Evolutionary conservation across 176 grass and related monocot genomes (phyloP).

Genomic region (Eragrostis nindensis): DNA sequence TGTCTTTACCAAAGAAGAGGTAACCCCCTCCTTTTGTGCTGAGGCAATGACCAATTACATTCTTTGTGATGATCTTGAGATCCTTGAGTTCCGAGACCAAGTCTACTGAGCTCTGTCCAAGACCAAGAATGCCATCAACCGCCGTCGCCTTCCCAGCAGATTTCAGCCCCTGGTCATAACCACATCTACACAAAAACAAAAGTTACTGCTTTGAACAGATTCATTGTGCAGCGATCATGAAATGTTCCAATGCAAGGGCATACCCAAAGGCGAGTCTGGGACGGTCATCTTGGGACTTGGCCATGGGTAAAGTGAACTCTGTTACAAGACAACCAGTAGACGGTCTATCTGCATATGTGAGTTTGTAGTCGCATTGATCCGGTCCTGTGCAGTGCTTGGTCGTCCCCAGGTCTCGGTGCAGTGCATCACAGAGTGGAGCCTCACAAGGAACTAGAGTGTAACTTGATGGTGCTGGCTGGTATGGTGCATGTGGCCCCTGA

Average conservation of each 20-base stretch:
- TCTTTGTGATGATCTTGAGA: constrained; percentile 32
- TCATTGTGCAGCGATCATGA: not conserved
- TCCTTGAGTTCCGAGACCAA: constrained; percentile 57
- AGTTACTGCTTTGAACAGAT: not conserved
- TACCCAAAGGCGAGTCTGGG: too few species aligned
- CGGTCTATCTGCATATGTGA: constrained; percentile 41
- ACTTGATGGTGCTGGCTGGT: constrained; percentile 5
- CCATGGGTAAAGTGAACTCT: constrained; percentile 27
- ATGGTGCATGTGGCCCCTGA: constrained; percentile 54
- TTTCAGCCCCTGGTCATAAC: constrained; percentile 47
- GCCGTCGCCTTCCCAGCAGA: not conserved
- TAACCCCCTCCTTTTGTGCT: constrained; percentile 49
- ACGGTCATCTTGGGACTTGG: not conserved
- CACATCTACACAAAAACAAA: constrained; percentile 52
- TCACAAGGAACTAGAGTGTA: constrained; percentile 44
- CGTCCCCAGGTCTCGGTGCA: constrained; percentile 14
- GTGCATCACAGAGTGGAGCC: constrained; percentile 32
- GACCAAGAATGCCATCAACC: constrained; percentile 55
- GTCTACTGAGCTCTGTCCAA: constrained; percentile 40
- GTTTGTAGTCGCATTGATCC: constrained; percentile 46
- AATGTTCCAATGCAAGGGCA: not conserved
- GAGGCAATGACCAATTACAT: constrained; percentile 66
- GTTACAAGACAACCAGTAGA: constrained; percentile 45
- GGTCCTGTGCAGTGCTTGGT: not conserved
- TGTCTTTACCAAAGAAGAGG: constrained; percentile 57